phyloP scores from a whole-genome alignment of 768 basidiomycete species.

The Cubamyces sp. region DNA sequence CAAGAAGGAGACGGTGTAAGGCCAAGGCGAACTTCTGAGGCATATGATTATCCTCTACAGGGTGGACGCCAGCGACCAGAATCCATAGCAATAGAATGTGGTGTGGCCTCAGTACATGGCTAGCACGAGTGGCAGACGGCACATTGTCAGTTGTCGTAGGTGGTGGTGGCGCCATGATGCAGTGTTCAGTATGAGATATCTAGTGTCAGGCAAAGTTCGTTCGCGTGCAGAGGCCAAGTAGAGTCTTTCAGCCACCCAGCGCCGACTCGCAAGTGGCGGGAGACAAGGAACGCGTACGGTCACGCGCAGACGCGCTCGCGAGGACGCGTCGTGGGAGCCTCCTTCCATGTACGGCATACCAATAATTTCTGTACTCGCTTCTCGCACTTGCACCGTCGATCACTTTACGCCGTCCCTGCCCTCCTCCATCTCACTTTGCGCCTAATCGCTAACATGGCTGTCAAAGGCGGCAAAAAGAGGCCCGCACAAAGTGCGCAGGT shows the following conservation, averaged over 20 bases:
- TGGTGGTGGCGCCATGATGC: neutral
- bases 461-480: conserved; percentile 35
- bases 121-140: conserved; percentile 49
- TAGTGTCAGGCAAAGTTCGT: too few species aligned
- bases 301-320: conserved; percentile 9
- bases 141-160: conserved; percentile 42
- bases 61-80: conserved; percentile 53
- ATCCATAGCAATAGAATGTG: conserved; percentile 72
- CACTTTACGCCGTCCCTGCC: neutral
- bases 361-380: conserved; percentile 13
- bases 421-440: neutral
- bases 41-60: conserved; percentile 44
- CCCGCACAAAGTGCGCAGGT: conserved; percentile 39
- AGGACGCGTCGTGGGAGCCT: conserved; percentile 17
- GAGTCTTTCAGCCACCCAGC: neutral
- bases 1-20: conserved; percentile 66
- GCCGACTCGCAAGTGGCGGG: neutral
- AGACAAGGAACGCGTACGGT: conserved; percentile 8
- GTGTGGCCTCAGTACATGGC: conserved; percentile 75
- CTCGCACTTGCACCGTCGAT: neutral
- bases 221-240: too few species aligned
- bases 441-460: conserved; percentile 24
- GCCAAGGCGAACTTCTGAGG: conserved; percentile 63
- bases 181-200: neutral
- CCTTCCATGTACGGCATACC: neutral